Evolutionary conservation across 1,284 basidiomycete species (phyloP), one percentile per base, ranked within the genome.

Genomic region (Erythrobasidium hasegawianum): DNA sequence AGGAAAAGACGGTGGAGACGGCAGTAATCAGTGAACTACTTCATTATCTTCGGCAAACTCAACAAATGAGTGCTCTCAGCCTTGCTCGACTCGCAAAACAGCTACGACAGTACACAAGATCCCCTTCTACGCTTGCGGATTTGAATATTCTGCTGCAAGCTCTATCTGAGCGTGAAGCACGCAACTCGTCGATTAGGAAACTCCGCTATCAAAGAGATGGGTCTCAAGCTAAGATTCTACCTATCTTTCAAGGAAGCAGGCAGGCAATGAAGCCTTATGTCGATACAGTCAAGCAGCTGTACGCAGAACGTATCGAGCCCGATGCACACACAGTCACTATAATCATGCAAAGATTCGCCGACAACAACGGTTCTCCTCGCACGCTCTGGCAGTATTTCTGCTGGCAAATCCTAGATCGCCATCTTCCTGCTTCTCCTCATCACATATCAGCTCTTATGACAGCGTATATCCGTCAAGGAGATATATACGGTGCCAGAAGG

Each of bases 301-400:
- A 53, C 50, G 16, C 18, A 8, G 18, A n/a, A 9, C 14, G 26
- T 8, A 20, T 27, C 20, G 50, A 53, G 39, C 55, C 62, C 13
- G 56, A 65, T 38, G 22, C 43, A 22, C 50, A 57, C 29, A 65
- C 62, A 9, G 33, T 57, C 33, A 41, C 56, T 26, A 56, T 65
- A n/a, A 39, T 58, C 14, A 65, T 65, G 62, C 56, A 58, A 18
- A 40, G 62, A 14, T 58, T 49, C 29, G 62, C 62, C 26, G 47
- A 65, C 33, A 53, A 40, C 26, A 45, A 55, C 20, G 62, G 55
- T 9, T 58, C 55, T 13, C 62, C 62, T 11, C 43, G 57, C 3
- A 60, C 58, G 13, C 67, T 72, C 62, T 73, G 72, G 72, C 64
- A 69, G 2, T 72, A 71, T 69, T 56, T 73, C 27, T 65, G 71